phyloP scores from a whole-genome alignment of 805 yeast genomes.

The Metschnikowia kofuensis region DNA sequence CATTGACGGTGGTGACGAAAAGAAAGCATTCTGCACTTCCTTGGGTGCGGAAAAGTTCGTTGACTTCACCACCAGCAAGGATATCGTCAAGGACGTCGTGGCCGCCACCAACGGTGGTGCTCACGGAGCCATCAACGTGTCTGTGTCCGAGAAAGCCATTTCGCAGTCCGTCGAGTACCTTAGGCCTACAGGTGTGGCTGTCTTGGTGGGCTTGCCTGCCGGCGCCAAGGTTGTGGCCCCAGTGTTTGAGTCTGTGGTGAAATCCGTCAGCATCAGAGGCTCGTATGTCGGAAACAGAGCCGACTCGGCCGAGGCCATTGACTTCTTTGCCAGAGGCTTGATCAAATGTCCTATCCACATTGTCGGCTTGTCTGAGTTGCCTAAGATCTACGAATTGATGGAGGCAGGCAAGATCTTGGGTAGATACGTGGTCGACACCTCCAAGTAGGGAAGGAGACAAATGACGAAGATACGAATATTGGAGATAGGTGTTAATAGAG shows the following conservation, averaged over 20 bases:
- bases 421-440: conserved; percentile 44
- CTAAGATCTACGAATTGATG: conserved; percentile 39
- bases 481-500: too few relatives aligned
- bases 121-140: conserved; percentile 48
- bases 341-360: conserved; percentile 41
- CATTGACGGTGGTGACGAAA: conserved; percentile 73
- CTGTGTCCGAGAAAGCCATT: conserved; percentile 52
- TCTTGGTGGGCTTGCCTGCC: conserved; percentile 45
- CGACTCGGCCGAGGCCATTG: conserved; percentile 44
- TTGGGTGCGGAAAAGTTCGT: conserved; percentile 65
- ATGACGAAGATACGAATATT: not conserved
- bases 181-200: conserved; percentile 42
- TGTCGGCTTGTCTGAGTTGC: conserved; percentile 40
- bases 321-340: conserved; percentile 43
- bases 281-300: conserved; percentile 48
- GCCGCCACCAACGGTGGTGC: conserved; percentile 60
- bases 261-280: conserved; percentile 37
- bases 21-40: conserved; percentile 43
- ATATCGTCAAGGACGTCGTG: conserved; percentile 43
- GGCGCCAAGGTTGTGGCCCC: conserved; percentile 41
- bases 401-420: conserved; percentile 42
- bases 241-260: conserved; percentile 41
- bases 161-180: conserved; percentile 41
- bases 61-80: conserved; percentile 55
- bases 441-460: conserved; percentile 22